Evolutionary conservation across 1,139 yeast species (phyloP), one percentile per base, ranked within the genome.

Genomic region (Sugiyamaella neomexicana): DNA sequence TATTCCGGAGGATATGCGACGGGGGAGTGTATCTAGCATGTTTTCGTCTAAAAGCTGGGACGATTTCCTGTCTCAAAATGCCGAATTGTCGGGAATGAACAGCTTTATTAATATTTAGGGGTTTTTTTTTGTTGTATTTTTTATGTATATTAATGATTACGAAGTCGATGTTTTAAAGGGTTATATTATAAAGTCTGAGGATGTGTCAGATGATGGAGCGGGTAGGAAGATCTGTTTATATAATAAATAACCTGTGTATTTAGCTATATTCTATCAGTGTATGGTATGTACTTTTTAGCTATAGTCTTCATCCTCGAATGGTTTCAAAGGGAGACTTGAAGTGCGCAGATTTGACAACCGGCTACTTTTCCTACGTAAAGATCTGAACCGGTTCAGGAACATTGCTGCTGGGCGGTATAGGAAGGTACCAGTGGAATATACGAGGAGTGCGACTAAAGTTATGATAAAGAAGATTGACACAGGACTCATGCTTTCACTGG

Each of bases 371-470:
- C 27, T 40, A 12, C 43, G 43, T 8, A 32, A 2, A 5, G 41
- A 40, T 9, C 49, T 37, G 27, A 55, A 41, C 23, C 57, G 57
- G 37, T 54, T 55, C 38, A 57, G 44, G 39, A 56, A 37, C 38
- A 47, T 51, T 8, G 56, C 51, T n/a, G 62, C 51, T n/a, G 62
- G 62, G 17, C 52, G 42, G 42, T 56, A 57, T 17, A 57, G 48
- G 9, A 54, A 46, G 40, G 63, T 47, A 1, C 63, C 64, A 5
- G 60, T 58, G 23, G 56, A 58, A 47, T 63, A 63, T 5, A 75
- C 78, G 37, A 68, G 52, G 44, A 71, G 59, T 38, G 76, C 76
- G 15, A 75, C 75, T 20, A 65, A 57, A 25, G 72, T 62, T 31
- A 67, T 63, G 37, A 64, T 52, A 17, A 65, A 42, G 47, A 68